Base-by-base conservation (phyloP, 2,329 filamentous ascomycete genomes). In the Cercospora beticola region DNA sequence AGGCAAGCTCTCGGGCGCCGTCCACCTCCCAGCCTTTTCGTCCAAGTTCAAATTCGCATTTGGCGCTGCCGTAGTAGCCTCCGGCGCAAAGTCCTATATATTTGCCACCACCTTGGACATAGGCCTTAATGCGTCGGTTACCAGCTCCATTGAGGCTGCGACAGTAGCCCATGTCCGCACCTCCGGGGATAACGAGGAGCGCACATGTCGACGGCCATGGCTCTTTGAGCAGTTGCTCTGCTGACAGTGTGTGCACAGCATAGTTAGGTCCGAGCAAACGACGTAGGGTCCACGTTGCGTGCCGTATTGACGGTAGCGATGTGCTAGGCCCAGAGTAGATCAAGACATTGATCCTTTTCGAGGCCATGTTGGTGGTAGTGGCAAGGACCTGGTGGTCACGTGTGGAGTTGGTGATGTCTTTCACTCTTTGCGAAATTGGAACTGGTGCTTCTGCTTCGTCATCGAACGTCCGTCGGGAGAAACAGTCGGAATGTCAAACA, bases 51-150 rank as follows among this genome's bases (percentile, higher is more conserved):
- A 98, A 99, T 79, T 99, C 95, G 77, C 94, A 97, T 71, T 85
- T 86, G 46, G 85, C 84, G 72, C 86, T 89, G 23, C 91, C 95
- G 76, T 97, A 99, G 81, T 99, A 99, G 10, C 91, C 95, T 5
- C 95, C 95, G 2, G 95, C 95, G 78, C 95, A 99, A 75, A 99
- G 90, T 0, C 95, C 95, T 1, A 99, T 86, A 77, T 95, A 99
- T 0, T 87, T 84, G 16, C 95, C 95, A 30, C 95, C 95, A 31
- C 88, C 86, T 68, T 93, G 91, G 61, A 99, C 92, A 76, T 91
- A 99, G 73, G 94, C 90, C 65, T 86, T 84, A 79, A 99, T 97
- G 72, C 88, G 87, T 40, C 90, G 86, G 79, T 98, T 99, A 1
- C 94, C 95, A 63, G 89, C 85, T 40, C 95, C 95, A 78, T 98